Conservation (phyloP, 495 filamentous ascomycete species). For the Pyrenula massariospora region DNA sequence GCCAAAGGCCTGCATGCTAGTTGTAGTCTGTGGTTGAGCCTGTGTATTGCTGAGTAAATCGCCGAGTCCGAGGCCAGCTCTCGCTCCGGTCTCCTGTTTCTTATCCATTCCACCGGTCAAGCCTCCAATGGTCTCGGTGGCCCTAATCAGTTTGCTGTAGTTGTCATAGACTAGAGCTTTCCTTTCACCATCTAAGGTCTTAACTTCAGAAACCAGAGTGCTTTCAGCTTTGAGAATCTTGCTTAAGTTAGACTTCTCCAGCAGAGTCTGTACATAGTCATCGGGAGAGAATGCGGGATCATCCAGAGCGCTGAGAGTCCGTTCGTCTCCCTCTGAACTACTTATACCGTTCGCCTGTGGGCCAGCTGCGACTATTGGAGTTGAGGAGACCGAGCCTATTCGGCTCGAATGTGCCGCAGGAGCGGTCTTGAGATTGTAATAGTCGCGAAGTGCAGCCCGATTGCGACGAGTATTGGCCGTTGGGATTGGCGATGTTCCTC, state of each 20-base stretch:
- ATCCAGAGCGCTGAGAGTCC: conserved; percentile 19
- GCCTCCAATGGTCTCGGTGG: conserved; percentile 87
- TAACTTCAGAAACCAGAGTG: conserved; percentile 52
- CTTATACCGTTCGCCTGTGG: conserved; percentile 11
- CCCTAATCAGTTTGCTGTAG: conserved; percentile 87
- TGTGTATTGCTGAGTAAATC: background rate
- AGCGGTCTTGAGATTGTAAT: conserved; percentile 73
- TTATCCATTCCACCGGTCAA: conserved; percentile 40
- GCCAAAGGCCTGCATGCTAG: conserved; percentile 45
- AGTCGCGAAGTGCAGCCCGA: conserved; percentile 80
- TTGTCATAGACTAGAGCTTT: conserved; percentile 98
- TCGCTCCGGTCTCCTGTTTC: conserved; percentile 34
- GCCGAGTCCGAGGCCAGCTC: conserved; percentile 6
- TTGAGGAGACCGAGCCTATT: background rate
- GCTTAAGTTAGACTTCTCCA: conserved; percentile 41
- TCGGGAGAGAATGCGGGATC: conserved; percentile 23
- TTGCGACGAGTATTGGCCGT: conserved; percentile 45
- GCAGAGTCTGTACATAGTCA: conserved; percentile 3
- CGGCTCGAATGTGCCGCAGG: conserved; percentile 12
- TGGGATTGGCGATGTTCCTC: conserved; percentile 37
- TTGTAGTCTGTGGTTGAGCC: conserved; percentile 41
- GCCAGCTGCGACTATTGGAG: conserved; percentile 1
- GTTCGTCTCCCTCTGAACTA: conserved; percentile 18
- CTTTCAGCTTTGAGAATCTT: conserved; percentile 51
- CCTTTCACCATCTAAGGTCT: conserved; percentile 83